These are phyloP conservation scores for Chaetomiaceae sp. DNA, from an alignment of 2,329 filamentous ascomycete genomes.

Conservation along the genomic window DNA sequence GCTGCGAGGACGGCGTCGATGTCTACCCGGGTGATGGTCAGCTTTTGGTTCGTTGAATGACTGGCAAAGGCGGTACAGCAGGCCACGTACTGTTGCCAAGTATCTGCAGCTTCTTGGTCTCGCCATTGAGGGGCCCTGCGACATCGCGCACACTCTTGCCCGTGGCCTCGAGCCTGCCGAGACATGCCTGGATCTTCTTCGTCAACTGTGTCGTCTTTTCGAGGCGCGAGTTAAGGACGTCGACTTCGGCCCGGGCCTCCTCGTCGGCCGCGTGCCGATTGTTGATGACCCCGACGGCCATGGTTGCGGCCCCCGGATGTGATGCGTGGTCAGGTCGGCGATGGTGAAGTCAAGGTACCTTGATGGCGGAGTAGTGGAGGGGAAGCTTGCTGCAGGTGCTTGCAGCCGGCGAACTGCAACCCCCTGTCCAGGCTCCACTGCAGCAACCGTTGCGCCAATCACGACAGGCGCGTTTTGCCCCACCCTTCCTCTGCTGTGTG, in stretches of 20 bases:
- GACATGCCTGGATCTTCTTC: conserved; percentile 89
- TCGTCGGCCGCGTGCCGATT: conserved; percentile 55
- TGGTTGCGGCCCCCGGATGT: conserved; percentile 27
- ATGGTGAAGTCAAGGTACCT: neutral
- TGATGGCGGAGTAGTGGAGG: neutral
- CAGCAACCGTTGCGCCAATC: neutral
- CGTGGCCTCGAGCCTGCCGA: conserved; percentile 77
- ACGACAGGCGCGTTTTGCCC: too few species aligned
- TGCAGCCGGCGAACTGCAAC: neutral
- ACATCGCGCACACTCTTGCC: conserved; percentile 90
- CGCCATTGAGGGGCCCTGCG: conserved; percentile 85
- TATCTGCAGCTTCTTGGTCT: conserved; percentile 85
- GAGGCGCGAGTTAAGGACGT: conserved; percentile 67
- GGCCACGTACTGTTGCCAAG: conserved; percentile 66
- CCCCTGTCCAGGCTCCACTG: neutral
- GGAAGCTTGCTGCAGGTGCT: conserved; percentile 1
- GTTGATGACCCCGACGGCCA: conserved; percentile 49
- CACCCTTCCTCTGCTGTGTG: too few species aligned
- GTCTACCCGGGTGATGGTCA: conserved; percentile 45
- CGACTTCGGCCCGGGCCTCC: conserved; percentile 64
- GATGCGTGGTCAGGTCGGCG: neutral
- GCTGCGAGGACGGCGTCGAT: conserved; percentile 81
- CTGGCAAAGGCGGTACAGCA: neutral
- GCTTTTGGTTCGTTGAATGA: neutral
- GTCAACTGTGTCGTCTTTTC: conserved; percentile 91